phyloP scores from a whole-genome alignment of 768 basidiomycete species.

The Cubamyces lactineus region DNA sequence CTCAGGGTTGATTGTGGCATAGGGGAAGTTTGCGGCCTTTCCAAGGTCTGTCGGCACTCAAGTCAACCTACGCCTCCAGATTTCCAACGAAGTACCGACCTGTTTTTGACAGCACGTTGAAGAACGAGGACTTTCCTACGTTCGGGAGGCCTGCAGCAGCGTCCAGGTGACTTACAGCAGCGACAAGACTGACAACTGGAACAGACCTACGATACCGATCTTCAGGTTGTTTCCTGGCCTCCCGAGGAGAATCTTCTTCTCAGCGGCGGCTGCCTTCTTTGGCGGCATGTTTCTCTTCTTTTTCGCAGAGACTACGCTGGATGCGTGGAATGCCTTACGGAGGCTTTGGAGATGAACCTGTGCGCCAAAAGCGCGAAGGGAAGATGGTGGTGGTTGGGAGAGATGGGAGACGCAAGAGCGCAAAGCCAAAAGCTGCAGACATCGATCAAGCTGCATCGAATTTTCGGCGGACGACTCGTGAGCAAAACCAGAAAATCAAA shows the following conservation, averaged over 20 bases:
- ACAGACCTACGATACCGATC: conserved; percentile 97
- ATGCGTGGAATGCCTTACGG: conserved; percentile 20
- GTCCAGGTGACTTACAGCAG: conserved; percentile 10
- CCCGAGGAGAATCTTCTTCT: conserved; percentile 89
- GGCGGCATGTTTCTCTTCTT: conserved; percentile 82
- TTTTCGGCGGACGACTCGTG: conserved; percentile 21
- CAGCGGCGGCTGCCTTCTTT: conserved; percentile 74
- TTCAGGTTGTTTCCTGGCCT: conserved; percentile 96
- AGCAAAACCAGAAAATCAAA: conserved; percentile 5
- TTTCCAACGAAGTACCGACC: conserved; percentile 48
- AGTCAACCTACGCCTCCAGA: background rate
- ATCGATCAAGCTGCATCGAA: conserved; percentile 28
- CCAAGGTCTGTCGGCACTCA: conserved; percentile 64
- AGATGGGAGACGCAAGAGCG: conserved; percentile 13
- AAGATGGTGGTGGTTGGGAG: conserved; percentile 10
- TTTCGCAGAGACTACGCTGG: conserved; percentile 19
- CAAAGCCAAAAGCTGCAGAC: conserved; percentile 19
- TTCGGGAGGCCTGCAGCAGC: conserved; percentile 78
- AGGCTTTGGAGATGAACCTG: conserved; percentile 4
- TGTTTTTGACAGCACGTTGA: conserved; percentile 93
- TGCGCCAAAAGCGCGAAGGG: background rate
- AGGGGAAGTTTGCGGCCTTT: conserved; percentile 97
- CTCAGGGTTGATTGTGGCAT: conserved; percentile 91
- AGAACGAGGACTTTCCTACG: conserved; percentile 99
- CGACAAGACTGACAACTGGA: conserved; percentile 27